Conservation (phyloP, 805 yeast species). For the Yamadazyma scolyti region DNA sequence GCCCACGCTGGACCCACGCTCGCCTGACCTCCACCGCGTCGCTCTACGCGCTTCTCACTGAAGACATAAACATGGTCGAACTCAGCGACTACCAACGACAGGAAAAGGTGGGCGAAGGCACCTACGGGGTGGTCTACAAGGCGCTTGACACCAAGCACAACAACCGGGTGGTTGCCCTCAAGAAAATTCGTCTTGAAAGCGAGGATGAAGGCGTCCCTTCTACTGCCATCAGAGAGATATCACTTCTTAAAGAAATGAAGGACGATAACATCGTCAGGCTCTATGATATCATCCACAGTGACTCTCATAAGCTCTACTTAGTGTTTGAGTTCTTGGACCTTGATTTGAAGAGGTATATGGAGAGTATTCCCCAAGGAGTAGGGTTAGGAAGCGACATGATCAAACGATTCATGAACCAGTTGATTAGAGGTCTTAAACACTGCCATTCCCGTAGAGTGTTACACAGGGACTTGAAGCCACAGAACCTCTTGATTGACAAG, state of each 20-base stretch:
- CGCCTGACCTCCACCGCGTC: neutral
- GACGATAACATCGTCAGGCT: conserved; percentile 91
- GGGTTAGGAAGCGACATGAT: conserved; percentile 89
- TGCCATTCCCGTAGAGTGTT: conserved; percentile 93
- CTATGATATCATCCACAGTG: conserved; percentile 93
- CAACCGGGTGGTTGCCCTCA: conserved; percentile 91
- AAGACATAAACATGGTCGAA: conserved; percentile 62
- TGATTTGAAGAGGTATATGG: conserved; percentile 97
- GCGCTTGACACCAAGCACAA: conserved; percentile 87
- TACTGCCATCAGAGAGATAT: conserved; percentile 95
- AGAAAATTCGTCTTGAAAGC: conserved; percentile 91
- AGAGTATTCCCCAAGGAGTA: conserved; percentile 83
- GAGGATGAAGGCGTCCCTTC: conserved; percentile 99
- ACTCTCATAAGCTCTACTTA: conserved; percentile 83
- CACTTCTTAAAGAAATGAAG: conserved; percentile 86
- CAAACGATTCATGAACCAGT: conserved; percentile 87
- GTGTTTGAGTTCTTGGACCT: conserved; percentile 93
- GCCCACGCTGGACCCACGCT: too few relatives aligned
- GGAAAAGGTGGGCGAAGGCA: conserved; percentile 97
- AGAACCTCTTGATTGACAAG: conserved; percentile 88
- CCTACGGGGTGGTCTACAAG: conserved; percentile 97
- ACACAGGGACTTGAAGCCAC: conserved; percentile 96
- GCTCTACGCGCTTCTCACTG: too few relatives aligned
- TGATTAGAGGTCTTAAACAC: conserved; percentile 85
- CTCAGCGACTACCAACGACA: conserved; percentile 87